Percentiles rank a stretch among this genome's conserved stretches.
Evolutionary conservation across 176 grass and related monocot genomes (phyloP).

Genomic region (Carex cristatella): DNA sequence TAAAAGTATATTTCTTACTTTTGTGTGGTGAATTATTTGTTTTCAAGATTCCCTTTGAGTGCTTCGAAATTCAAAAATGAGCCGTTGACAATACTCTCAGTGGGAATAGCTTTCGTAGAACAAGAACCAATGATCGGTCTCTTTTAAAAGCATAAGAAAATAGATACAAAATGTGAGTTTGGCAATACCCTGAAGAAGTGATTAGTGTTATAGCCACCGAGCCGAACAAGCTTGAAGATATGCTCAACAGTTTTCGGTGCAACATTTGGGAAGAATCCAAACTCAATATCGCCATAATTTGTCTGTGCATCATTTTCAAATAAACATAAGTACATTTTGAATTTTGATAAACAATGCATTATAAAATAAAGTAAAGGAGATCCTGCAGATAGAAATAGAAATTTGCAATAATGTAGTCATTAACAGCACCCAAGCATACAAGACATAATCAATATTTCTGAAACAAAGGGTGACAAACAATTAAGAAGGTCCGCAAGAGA

Average conservation of each 20-base stretch:
- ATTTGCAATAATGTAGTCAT: neutral
- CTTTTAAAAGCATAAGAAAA: neutral
- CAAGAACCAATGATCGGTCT: neutral
- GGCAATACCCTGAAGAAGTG: conserved; percentile 75
- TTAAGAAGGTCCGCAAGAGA: neutral
- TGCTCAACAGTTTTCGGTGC: conserved; percentile 87
- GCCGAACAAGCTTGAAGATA: conserved; percentile 88
- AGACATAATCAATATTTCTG: neutral
- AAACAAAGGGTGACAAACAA: neutral
- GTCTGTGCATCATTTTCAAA: conserved; percentile 49
- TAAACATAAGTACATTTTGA: conserved; percentile 10
- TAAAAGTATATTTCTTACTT: neutral
- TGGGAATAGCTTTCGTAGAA: neutral
- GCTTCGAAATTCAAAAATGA: neutral
- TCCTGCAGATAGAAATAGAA: neutral
- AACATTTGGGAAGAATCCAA: conserved; percentile 80
- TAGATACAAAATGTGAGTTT: neutral
- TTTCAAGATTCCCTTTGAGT: neutral
- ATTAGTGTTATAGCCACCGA: conserved; percentile 96
- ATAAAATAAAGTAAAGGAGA: neutral
- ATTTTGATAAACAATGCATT: neutral
- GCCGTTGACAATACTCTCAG: neutral
- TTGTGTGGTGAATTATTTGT: neutral
- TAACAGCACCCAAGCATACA: neutral
- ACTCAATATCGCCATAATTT: conserved; percentile 86